These are phyloP conservation scores for Lentinus brumalis DNA, from an alignment of 768 basidiomycete genomes.

Conservation along the genomic window DNA sequence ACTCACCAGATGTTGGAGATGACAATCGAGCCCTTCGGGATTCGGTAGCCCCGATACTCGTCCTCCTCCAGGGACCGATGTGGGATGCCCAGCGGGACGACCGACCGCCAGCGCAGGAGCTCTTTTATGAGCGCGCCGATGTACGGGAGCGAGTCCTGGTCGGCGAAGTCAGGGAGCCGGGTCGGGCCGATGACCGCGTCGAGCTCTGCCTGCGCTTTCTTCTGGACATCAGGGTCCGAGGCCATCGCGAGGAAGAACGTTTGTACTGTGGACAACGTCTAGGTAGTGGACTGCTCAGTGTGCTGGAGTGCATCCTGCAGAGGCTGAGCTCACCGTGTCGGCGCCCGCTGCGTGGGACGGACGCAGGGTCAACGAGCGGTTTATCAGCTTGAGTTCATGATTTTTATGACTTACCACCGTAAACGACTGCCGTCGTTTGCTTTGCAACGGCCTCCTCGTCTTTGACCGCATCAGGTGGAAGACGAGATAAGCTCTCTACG, in stretches of 20 bases:
- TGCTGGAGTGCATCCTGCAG: not conserved
- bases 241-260: constrained; percentile 35
- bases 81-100: constrained; percentile 23
- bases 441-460: constrained; percentile 1
- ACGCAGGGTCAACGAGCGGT: no score
- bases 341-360: constrained; percentile 1
- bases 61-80: constrained; percentile 17
- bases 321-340: constrained; percentile 2
- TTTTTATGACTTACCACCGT: constrained; percentile 1
- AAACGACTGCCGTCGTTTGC: not conserved
- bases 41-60: constrained; percentile 8
- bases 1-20: constrained; percentile 14
- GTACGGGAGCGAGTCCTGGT: constrained; percentile 26
- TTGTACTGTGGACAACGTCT: constrained; percentile 27
- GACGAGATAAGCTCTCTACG: not conserved
- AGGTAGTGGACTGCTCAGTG: no score
- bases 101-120: constrained; percentile 29
- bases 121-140: constrained; percentile 26
- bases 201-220: constrained; percentile 31
- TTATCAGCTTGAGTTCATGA: not conserved
- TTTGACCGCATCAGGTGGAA: not conserved
- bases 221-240: constrained; percentile 27
- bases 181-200: constrained; percentile 28
- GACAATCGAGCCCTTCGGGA: constrained; percentile 13
- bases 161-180: constrained; percentile 28